Evolutionary conservation across 345 rosid genomes (phyloP).

Genomic region (Populus deltoides): DNA sequence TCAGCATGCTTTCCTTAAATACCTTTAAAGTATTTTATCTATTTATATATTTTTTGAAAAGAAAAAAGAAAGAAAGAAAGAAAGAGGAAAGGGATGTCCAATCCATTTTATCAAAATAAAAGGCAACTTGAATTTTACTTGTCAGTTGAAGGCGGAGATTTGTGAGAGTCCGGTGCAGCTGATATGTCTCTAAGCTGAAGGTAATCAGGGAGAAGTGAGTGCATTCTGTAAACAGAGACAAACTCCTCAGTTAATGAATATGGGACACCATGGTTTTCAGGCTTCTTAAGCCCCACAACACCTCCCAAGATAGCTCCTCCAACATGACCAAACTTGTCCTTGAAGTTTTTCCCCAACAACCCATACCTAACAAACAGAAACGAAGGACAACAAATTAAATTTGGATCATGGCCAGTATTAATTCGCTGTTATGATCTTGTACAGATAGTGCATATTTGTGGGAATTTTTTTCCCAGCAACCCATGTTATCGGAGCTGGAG

Average conservation of each 20-base stretch:
- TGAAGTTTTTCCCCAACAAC: conserved; percentile 54
- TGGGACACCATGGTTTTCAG: conserved; percentile 52
- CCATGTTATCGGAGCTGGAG: not conserved
- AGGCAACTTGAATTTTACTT: conserved; percentile 18
- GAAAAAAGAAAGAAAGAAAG: not conserved
- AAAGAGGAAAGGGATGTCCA: not conserved
- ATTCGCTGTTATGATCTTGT: too few species aligned
- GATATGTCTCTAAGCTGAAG: conserved; percentile 37
- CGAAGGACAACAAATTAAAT: not conserved
- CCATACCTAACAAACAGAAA: conserved; percentile 42
- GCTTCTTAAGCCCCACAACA: conserved; percentile 44
- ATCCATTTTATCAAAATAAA: too few species aligned
- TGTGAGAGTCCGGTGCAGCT: conserved; percentile 28
- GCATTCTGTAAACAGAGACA: conserved; percentile 58
- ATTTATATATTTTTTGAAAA: too few species aligned
- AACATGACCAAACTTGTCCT: conserved; percentile 52
- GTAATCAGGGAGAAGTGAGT: conserved; percentile 50
- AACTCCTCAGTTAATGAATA: conserved; percentile 68
- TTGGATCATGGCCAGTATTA: too few species aligned
- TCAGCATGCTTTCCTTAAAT: too few species aligned
- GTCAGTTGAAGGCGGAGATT: conserved; percentile 35
- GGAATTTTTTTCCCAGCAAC: too few species aligned
- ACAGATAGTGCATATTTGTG: too few species aligned
- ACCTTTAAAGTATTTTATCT: too few species aligned
- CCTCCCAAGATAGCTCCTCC: conserved; percentile 47